Evolutionary conservation across 441 rosid species (phyloP), one percentile per base, ranked within the genome.

Genomic region (Sinapis alba): DNA sequence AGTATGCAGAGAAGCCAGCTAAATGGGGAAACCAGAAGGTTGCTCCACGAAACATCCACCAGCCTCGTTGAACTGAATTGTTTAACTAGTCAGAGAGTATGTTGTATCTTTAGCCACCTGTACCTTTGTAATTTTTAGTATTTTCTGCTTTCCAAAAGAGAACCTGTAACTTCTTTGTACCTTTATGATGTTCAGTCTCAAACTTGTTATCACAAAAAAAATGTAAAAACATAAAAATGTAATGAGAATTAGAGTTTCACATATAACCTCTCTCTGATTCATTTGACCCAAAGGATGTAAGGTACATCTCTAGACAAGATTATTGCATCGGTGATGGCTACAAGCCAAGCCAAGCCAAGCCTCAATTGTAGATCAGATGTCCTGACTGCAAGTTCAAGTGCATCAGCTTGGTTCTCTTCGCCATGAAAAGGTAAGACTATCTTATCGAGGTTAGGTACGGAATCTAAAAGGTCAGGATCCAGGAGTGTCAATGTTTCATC

Each of bases 11-110:
- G 63, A 86, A 86, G 81, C 75, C 83, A 30, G 78, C 83, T 1
- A 88, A 82, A 82, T 74, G 69, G 75, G 78, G 81, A 54, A 80
- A 72, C 63, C 76, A 78, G 36, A 84, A 80, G 68, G 51, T 65
- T 69, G 73, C 85, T 68, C 77, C 84, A 16, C 82, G 85, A 61
- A 65, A 76, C 84, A 86, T 85, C 54, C 83, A 80, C 76, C 92
- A 88, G 71, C 90, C 90, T 23, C 92, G 88, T 24, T 88, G 82
- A 88, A 54, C 26, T 4, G 58, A 4, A 13, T 18, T 51, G 58
- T 36, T 32, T 1, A 75, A 75, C 78, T 59, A 66, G 62, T 47
- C 79, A 45, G 54, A 64, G 58, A 69, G 54, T 50, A 50, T 73
- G 57, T 47, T 78, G 76, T 51, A 59, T 72, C 68, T 57, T 50